phyloP scores from a whole-genome alignment of 441 rosid species.

The Corymbia citriodora region DNA sequence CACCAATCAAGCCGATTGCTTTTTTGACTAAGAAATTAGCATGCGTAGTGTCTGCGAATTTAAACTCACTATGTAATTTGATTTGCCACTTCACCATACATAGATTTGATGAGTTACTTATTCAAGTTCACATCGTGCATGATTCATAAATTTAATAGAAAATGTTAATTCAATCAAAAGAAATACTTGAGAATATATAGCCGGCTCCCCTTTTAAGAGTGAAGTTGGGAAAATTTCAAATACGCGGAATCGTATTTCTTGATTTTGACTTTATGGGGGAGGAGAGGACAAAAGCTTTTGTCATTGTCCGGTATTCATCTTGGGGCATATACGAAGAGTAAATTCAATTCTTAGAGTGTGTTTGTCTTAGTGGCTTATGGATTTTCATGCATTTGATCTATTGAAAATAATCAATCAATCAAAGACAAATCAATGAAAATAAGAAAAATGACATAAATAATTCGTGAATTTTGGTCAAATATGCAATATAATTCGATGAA shows the following conservation, averaged over 20 bases:
- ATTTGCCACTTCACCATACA: neutral
- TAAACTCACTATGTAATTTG: neutral
- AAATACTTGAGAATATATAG: neutral
- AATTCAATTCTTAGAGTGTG: neutral
- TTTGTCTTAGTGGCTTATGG: neutral
- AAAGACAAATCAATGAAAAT: no score
- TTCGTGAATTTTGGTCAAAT: rapidly evolving
- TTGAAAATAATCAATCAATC: no score
- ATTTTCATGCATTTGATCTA: rapidly evolving
- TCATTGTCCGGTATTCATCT: neutral
- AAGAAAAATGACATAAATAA: no score
- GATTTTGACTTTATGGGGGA: neutral
- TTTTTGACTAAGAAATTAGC: neutral
- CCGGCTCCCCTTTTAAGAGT: neutral
- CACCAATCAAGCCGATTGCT: neutral
- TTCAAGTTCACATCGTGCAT: neutral
- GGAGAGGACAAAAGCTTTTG: neutral
- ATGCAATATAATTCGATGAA: no score
- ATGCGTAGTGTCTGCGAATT: neutral
- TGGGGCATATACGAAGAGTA: neutral
- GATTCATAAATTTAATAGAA: neutral
- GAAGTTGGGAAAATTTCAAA: neutral
- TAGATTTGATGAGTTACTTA: neutral
- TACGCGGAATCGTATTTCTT: neutral
- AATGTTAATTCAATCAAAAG: neutral